phyloP scores from a whole-genome alignment of 2,329 filamentous ascomycete species.

The Phoma sp. region DNA sequence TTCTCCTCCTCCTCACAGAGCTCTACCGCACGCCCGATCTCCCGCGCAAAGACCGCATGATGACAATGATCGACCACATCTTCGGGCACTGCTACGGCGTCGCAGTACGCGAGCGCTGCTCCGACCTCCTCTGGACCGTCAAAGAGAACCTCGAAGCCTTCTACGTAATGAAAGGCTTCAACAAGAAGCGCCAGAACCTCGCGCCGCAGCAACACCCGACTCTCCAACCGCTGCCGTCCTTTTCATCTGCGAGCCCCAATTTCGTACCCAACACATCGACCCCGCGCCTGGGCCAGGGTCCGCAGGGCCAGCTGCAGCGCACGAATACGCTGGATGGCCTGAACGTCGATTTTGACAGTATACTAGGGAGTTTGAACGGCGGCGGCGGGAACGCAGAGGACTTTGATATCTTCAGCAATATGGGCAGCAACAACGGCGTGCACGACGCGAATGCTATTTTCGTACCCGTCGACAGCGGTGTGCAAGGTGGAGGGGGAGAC shows the following conservation, averaged over 20 bases:
- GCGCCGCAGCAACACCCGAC: constrained; percentile 40
- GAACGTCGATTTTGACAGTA: constrained; percentile 43
- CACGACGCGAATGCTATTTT: constrained; percentile 46
- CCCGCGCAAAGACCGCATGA: constrained; percentile 46
- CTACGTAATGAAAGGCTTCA: constrained; percentile 49
- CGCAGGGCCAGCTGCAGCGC: constrained; percentile 31
- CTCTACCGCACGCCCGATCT: constrained; percentile 48
- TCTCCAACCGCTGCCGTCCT: constrained; percentile 31
- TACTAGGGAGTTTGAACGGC: constrained; percentile 38
- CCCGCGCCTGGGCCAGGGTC: no score
- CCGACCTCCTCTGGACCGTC: constrained; percentile 46
- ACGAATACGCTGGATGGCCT: constrained; percentile 39
- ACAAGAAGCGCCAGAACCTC: constrained; percentile 34
- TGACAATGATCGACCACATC: constrained; percentile 50
- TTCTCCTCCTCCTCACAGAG: constrained; percentile 48
- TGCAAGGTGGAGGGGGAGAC: constrained; percentile 20
- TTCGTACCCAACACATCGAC: no score
- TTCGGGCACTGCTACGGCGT: constrained; percentile 51
- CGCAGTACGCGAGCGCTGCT: constrained; percentile 44
- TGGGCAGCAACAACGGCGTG: not conserved
- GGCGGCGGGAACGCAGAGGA: constrained; percentile 20
- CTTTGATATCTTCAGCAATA: constrained; percentile 16
- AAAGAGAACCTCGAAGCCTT: constrained; percentile 51
- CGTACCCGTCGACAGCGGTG: constrained; percentile 41
- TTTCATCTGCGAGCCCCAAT: constrained; percentile 15